Percentiles rank a stretch among this genome's conserved stretches.
Conservation (phyloP, 164 flowering plant genomes). For the Magnolia changhungtana region DNA sequence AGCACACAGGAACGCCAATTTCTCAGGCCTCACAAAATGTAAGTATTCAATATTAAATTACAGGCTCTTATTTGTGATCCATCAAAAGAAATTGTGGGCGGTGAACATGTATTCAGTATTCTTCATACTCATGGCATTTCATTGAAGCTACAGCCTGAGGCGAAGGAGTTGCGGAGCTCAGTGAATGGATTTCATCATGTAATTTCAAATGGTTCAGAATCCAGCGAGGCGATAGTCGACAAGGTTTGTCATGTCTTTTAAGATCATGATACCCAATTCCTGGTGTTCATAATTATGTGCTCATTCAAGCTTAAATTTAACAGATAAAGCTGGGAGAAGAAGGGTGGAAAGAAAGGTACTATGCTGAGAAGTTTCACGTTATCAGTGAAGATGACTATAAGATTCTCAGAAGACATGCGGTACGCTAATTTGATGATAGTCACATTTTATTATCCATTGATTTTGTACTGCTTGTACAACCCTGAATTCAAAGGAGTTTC, state of each 20-base stretch:
- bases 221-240: constrained; percentile 17
- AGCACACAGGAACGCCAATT: not conserved
- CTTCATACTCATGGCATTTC: not conserved
- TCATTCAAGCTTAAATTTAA: constrained; percentile 7
- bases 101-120: not conserved
- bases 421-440: constrained; percentile 12
- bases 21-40: constrained; percentile 6
- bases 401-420: constrained; percentile 26
- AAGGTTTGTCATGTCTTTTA: constrained; percentile 14
- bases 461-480: not conserved
- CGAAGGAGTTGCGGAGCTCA: constrained; percentile 7
- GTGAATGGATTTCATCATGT: not conserved
- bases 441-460: not conserved
- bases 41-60: constrained; percentile 7
- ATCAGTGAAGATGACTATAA: constrained; percentile 27
- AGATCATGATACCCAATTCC: not conserved
- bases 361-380: constrained; percentile 33
- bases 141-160: constrained; percentile 8
- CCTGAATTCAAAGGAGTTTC: not conserved
- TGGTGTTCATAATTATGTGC: not conserved
- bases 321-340: constrained; percentile 38
- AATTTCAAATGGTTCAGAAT: not conserved
- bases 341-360: constrained; percentile 43
- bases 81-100: not conserved
- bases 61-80: not conserved